These are phyloP conservation scores for Alternaria tenuissima DNA, from an alignment of 2,329 filamentous ascomycete species.

Conservation along the genomic window DNA sequence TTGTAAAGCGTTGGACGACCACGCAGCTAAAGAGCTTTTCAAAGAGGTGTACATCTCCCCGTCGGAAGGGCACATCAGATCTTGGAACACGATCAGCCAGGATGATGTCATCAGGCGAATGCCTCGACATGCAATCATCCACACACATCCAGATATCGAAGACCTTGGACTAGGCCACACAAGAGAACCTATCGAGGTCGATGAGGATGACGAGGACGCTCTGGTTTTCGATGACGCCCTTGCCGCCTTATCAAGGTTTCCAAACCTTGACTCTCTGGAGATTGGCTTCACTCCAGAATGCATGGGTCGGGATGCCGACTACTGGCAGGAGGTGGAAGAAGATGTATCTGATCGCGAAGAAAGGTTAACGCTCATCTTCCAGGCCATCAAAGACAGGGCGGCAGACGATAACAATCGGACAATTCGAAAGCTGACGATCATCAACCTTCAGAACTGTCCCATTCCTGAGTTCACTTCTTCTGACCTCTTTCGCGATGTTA, in stretches of 20 bases:
- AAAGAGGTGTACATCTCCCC: background rate
- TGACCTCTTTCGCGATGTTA: background rate
- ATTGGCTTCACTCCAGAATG: background rate
- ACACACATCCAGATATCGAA: background rate
- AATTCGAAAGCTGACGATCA: background rate
- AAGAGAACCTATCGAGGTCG: background rate
- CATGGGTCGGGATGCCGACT: background rate
- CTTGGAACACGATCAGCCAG: background rate
- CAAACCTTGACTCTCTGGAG: background rate
- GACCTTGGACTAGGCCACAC: background rate
- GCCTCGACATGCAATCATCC: background rate
- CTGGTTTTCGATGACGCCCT: background rate
- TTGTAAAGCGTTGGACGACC: background rate
- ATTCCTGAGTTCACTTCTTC: background rate
- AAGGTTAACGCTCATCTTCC: background rate
- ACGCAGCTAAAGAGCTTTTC: background rate
- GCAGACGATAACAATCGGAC: background rate
- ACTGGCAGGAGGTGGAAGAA: background rate
- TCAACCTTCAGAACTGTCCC: background rate
- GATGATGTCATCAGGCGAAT: background rate
- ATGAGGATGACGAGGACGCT: background rate
- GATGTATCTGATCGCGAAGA: background rate
- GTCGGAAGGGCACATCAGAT: background rate
- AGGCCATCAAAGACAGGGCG: background rate
- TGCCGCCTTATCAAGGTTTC: background rate